phyloP scores from a whole-genome alignment of 768 basidiomycete species.

The Suillus subaureus region DNA sequence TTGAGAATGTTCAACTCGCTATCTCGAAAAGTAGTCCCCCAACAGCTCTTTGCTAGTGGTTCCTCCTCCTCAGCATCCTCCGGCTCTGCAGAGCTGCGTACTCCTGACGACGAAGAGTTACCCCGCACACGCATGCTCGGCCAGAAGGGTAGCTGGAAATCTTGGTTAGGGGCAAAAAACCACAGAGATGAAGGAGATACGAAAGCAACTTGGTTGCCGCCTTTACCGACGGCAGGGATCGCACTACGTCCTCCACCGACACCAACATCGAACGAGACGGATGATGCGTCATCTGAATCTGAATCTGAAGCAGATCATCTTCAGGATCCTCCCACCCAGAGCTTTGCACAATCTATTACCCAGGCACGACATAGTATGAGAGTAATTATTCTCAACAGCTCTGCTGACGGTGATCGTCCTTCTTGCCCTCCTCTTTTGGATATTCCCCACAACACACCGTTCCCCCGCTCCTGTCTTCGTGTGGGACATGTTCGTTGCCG shows the following conservation, averaged over 20 bases:
- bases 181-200: constrained; percentile 29
- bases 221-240: constrained; percentile 21
- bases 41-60: constrained; percentile 31
- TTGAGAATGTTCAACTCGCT: constrained; percentile 25
- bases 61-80: constrained; percentile 68
- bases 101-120: constrained; percentile 59
- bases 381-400: constrained; percentile 48
- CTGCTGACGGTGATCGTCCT: constrained; percentile 35
- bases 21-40: constrained; percentile 29
- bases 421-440: constrained; percentile 54
- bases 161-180: constrained; percentile 53
- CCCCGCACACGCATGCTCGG: constrained; percentile 28
- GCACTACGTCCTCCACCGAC: constrained; percentile 24
- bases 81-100: constrained; percentile 52
- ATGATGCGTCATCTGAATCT: constrained; percentile 41
- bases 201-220: constrained; percentile 35
- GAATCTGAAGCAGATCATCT: constrained; percentile 34
- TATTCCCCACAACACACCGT: constrained; percentile 37
- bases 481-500: constrained; percentile 36
- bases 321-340: constrained; percentile 19
- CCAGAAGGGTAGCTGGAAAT: constrained; percentile 55
- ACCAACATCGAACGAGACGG: constrained; percentile 24
- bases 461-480: constrained; percentile 60
- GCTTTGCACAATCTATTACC: constrained; percentile 29
- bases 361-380: constrained; percentile 42